phyloP scores from a whole-genome alignment of 768 basidiomycete genomes.

The Sarcomyxa edulis region DNA sequence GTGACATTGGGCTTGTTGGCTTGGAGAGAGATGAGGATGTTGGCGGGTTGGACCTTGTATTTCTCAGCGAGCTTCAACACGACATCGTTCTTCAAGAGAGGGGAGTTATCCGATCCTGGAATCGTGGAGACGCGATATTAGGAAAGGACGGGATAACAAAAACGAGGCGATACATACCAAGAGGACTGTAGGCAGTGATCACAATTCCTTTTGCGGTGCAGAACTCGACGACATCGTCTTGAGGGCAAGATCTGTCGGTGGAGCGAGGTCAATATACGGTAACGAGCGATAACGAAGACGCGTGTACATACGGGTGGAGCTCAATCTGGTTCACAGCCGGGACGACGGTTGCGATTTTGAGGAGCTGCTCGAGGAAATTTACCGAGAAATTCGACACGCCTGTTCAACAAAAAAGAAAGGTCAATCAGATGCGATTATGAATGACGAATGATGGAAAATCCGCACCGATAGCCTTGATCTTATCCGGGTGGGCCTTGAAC shows the following conservation, averaged over 20 bases:
- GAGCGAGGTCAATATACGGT: too few relatives aligned
- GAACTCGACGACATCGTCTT: slow-evolving; percentile 58
- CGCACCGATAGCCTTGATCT: slow-evolving; percentile 72
- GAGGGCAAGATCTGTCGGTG: slow-evolving; percentile 46
- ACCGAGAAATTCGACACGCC: slow-evolving; percentile 71
- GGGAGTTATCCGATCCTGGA: slow-evolving; percentile 69
- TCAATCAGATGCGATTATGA: not conserved
- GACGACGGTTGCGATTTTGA: slow-evolving; percentile 49
- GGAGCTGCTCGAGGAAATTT: slow-evolving; percentile 54
- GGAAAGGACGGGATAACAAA: too few relatives aligned
- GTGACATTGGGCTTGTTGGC: slow-evolving; percentile 59
- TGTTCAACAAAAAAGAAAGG: slow-evolving; percentile 14
- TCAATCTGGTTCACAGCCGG: slow-evolving; percentile 83
- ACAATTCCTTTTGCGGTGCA: slow-evolving; percentile 62
- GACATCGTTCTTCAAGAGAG: slow-evolving; percentile 54
- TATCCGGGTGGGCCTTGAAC: slow-evolving; percentile 58
- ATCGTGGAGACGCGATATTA: too few relatives aligned
- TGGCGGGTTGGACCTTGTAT: slow-evolving; percentile 54
- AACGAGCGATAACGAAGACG: not conserved
- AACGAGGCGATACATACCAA: too few relatives aligned
- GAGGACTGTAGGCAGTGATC: slow-evolving; percentile 74
- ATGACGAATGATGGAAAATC: slow-evolving; percentile 4
- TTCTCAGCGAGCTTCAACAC: slow-evolving; percentile 61
- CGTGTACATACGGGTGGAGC: slow-evolving; percentile 55
- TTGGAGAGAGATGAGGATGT: slow-evolving; percentile 67